Evolutionary conservation across 257 asterid genomes (phyloP).

Genomic region (Euphrasia confusa): DNA sequence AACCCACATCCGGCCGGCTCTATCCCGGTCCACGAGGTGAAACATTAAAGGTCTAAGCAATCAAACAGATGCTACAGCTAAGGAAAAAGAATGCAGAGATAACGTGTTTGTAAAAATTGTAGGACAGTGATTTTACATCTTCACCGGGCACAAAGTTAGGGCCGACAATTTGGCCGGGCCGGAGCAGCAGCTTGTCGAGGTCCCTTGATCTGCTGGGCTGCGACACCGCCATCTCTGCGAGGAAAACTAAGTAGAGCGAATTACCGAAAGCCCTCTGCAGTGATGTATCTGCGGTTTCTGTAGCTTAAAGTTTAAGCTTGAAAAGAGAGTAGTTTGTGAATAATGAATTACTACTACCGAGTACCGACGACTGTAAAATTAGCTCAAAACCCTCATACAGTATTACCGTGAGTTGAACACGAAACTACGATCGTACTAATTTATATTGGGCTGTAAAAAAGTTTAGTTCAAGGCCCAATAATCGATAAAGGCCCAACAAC

Average conservation of each 20-base stretch:
- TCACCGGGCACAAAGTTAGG: slow-evolving; percentile 71
- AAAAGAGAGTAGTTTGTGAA: too few relatives aligned
- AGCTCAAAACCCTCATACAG: too few relatives aligned
- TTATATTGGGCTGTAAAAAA: too few relatives aligned
- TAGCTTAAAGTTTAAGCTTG: not conserved
- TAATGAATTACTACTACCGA: too few relatives aligned
- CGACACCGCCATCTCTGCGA: slow-evolving; percentile 47
- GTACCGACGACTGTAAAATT: too few relatives aligned
- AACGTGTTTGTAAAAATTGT: slow-evolving; percentile 22
- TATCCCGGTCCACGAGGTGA: not conserved
- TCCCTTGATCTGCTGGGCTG: slow-evolving; percentile 91
- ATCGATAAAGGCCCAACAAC: too few relatives aligned
- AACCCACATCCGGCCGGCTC: not conserved
- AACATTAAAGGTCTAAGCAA: slow-evolving; percentile 7
- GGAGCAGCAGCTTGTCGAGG: slow-evolving; percentile 92
- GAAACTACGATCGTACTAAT: too few relatives aligned
- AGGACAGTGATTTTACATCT: slow-evolving; percentile 38
- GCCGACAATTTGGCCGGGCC: slow-evolving; percentile 77
- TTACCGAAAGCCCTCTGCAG: not conserved
- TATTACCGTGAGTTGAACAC: too few relatives aligned
- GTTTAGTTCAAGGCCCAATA: too few relatives aligned
- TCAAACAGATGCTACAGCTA: slow-evolving; percentile 7
- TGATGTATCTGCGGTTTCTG: not conserved
- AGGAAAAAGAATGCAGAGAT: slow-evolving; percentile 18
- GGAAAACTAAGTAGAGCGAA: too few relatives aligned